These are phyloP conservation scores for Cymodocea nodosa DNA, from an alignment of 116 monocot genomes.

Conservation along the genomic window DNA sequence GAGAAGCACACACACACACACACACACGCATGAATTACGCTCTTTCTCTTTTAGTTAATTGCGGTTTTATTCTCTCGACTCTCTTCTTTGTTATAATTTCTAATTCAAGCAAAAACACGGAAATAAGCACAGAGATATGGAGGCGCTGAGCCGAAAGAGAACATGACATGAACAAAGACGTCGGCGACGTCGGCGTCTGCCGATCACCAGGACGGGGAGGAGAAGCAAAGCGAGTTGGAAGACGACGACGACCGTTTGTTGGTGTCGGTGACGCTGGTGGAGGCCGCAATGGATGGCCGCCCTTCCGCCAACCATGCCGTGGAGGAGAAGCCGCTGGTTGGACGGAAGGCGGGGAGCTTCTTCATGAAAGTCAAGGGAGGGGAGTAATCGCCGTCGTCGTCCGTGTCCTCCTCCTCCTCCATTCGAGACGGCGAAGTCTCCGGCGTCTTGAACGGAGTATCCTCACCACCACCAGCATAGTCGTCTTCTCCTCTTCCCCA, in stretches of 20 bases:
- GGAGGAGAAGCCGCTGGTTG: neutral
- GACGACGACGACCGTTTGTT: neutral
- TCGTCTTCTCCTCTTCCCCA: no score
- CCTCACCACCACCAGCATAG: neutral
- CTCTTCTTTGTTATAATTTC: no score
- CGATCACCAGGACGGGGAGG: neutral
- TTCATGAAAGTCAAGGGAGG: constrained; percentile 1
- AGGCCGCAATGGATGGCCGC: neutral
- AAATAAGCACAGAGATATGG: no score
- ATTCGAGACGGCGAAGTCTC: constrained; percentile 1
- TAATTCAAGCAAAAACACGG: no score
- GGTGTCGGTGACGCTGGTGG: neutral
- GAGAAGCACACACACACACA: no score
- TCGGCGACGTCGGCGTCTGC: no score
- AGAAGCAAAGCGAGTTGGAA: neutral
- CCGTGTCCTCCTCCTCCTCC: neutral
- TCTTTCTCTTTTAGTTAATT: no score
- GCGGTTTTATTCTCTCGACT: no score
- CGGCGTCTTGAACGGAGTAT: neutral
- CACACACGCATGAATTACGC: no score
- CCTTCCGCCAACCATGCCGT: neutral
- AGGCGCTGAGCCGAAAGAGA: no score
- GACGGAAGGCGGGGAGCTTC: constrained; percentile 1
- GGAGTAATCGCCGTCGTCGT: neutral
- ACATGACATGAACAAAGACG: no score